phyloP scores from a whole-genome alignment of 2,329 filamentous ascomycete genomes.

The Pseudocercospora fuligena region DNA sequence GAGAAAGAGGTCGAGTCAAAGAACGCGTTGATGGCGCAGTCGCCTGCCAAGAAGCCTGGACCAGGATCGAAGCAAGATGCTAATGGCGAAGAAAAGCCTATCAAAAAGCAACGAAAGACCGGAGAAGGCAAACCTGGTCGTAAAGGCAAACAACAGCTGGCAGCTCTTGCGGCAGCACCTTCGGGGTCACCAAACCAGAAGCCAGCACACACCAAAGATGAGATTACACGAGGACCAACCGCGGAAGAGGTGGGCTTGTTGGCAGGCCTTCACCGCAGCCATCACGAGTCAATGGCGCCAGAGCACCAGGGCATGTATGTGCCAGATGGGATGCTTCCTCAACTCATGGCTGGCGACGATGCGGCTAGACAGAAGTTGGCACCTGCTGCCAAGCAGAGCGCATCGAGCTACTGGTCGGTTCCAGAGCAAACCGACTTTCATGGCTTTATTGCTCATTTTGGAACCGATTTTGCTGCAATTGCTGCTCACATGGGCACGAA shows the following conservation, averaged over 20 bases:
- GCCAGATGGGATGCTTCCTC: slow-evolving; percentile 15
- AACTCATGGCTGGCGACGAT: slow-evolving; percentile 28
- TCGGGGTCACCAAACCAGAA: slow-evolving; percentile 40
- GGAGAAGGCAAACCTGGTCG: slow-evolving; percentile 43
- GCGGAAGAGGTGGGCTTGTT: slow-evolving; percentile 41
- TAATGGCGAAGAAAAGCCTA: slow-evolving; percentile 43
- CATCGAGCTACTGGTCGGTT: slow-evolving; percentile 85
- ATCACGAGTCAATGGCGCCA: slow-evolving; percentile 23
- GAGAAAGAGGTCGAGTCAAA: slow-evolving; percentile 69
- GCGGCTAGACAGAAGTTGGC: slow-evolving; percentile 29
- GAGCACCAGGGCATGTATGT: slow-evolving; percentile 31
- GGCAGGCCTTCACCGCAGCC: slow-evolving; percentile 35
- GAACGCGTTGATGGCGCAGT: slow-evolving; percentile 61
- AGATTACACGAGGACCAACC: slow-evolving; percentile 30
- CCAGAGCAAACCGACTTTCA: slow-evolving; percentile 80
- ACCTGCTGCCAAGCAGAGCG: slow-evolving; percentile 36
- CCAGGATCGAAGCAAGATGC: slow-evolving; percentile 33
- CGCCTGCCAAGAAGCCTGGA: slow-evolving; percentile 47
- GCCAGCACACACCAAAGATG: slow-evolving; percentile 36
- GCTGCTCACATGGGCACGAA: slow-evolving; percentile 81
- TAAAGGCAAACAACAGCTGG: slow-evolving; percentile 49
- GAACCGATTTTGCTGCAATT: slow-evolving; percentile 77
- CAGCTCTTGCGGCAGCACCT: slow-evolving; percentile 39
- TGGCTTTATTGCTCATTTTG: slow-evolving; percentile 72
- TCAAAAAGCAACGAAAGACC: slow-evolving; percentile 37